These are phyloP conservation scores for Haematococcus lacustris DNA, from an alignment of 139 green algal genomes.

Conservation along the genomic window DNA sequence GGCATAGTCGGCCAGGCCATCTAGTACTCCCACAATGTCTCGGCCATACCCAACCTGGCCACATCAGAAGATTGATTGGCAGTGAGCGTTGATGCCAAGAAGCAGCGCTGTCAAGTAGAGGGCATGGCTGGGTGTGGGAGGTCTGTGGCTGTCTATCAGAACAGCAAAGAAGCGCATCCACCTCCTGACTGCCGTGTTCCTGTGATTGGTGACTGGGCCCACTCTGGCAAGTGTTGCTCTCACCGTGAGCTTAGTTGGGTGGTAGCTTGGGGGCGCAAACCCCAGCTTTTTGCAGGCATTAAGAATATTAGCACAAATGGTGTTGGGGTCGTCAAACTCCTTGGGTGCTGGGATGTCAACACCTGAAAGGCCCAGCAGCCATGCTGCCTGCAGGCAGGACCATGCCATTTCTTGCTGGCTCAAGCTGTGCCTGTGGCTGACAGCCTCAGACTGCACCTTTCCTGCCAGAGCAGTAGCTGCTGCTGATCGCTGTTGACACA, in stretches of 20 bases:
- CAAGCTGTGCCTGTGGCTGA: neutral
- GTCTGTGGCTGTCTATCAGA: too few species aligned
- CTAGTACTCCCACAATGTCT: conserved; percentile 51
- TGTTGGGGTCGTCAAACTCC: conserved; percentile 73
- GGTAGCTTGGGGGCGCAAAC: conserved; percentile 43
- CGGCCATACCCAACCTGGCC: conserved; percentile 46
- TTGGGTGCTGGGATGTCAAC: conserved; percentile 39
- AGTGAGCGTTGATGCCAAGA: too few species aligned
- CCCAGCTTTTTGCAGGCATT: conserved; percentile 25
- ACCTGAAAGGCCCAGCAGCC: conserved; percentile 49
- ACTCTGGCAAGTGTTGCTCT: too few species aligned
- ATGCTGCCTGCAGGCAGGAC: conserved; percentile 33
- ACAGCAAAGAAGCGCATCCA: too few species aligned
- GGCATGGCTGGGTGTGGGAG: too few species aligned
- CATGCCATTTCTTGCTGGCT: neutral
- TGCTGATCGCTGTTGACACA: neutral
- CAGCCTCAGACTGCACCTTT: too few species aligned
- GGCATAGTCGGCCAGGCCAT: conserved; percentile 44
- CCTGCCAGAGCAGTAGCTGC: neutral
- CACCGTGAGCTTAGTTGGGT: conserved; percentile 50
- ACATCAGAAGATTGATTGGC: neutral
- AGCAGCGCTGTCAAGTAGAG: too few species aligned
- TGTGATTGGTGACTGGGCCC: too few species aligned
- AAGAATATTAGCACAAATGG: conserved; percentile 40
- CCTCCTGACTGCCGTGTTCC: too few species aligned